Base-by-base conservation (phyloP, 1,284 basidiomycete species). In the Tilletia indica region DNA sequence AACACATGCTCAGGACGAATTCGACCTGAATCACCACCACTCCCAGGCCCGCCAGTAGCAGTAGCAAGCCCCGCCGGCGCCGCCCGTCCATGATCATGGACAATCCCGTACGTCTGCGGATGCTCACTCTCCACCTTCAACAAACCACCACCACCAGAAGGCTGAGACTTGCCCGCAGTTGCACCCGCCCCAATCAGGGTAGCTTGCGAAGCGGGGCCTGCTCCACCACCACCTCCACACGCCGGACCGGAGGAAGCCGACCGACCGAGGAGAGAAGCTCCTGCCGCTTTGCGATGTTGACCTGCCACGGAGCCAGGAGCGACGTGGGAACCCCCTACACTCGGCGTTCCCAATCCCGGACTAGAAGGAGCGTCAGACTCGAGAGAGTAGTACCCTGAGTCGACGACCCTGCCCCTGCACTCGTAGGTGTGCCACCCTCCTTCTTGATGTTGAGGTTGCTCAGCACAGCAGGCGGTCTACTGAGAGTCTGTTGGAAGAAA, bases 41-140 rank as follows among this genome's bases (percentile, higher is more conserved):
- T 54, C 51, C 11, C 51, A 54, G 19, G 12, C 19, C 51, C 51
- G n/a, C 51, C 51, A 3, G 12, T 19, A 54, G 19, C 4, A 25
- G 19, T 4, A 54, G 12, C 51, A 31, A 31, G 25, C 1, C 25
- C 25, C 25, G 25, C 25, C 25, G 25, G 11, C 4, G 51, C 51
- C 21, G 51, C 38, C 36, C 61, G 61, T 16, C 61, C 61, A 39
- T 64, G 61, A 42, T 64, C 61, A 21, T 36, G 31, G 3, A 64
- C 31, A 19, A 64, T 38, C 16, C 31, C 34, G 14, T 11, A 64
- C 2, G 61, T 16, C 61, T 64, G 61, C 14, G 61, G 61, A 38
- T 64, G 61, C 0, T 64, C 61, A 11, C 16, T 36, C 9, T 64
- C 61, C 61, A 39, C 4, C 8, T 21, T 63, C 8, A 14, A 36